Evolutionary conservation across 176 grass and related monocot genomes (phyloP), one percentile per base, ranked within the genome.

Genomic region (Oryza punctata): DNA sequence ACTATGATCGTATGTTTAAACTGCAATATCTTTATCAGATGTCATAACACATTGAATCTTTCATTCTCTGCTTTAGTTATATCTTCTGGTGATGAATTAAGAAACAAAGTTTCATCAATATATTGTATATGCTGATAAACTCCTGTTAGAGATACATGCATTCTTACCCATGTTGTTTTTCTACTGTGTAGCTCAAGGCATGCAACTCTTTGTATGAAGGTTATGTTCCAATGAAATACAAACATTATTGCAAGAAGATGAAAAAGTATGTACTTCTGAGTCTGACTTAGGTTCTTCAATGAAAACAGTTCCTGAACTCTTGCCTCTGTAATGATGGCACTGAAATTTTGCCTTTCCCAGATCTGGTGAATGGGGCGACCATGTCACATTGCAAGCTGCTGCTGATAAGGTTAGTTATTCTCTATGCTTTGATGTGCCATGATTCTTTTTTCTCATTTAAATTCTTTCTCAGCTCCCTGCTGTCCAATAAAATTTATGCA

Each of bases 211-310:
- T 85, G 24, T 99, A 99, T 49, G 97, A 99, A 92, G 91, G 97
- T 38, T 92, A 99, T 30, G 91, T 99, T 72, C 97, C 97, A 67
- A 99, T 99, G 97, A 94, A 90, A 78, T 99, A 96, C 77, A 99
- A 99, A 83, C 85, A 87, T 7, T 99, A 99, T 70, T 92, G 84
- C 83, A 96, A 96, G 77, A 99, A 99, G 90, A 99, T 99, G 97
- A 89, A 92, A 82, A 99, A 88, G 97, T 99, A 99, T 46, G 89
- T 70, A 50, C 77, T 16, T 78, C 16, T 19, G 73, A 73, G 30
- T 12, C 28, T 84, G 41, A 68, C 40, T 75, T 86, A 63, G 6
- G 49, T 43, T 19, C 60, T 79, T 78, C 13, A 24, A 65, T 80
- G 29, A 12, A 73, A 44, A 57, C 59, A 81, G 19, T 80, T 43